Conservation (phyloP, 2,329 filamentous ascomycete genomes). For the Penicillium palitans region DNA sequence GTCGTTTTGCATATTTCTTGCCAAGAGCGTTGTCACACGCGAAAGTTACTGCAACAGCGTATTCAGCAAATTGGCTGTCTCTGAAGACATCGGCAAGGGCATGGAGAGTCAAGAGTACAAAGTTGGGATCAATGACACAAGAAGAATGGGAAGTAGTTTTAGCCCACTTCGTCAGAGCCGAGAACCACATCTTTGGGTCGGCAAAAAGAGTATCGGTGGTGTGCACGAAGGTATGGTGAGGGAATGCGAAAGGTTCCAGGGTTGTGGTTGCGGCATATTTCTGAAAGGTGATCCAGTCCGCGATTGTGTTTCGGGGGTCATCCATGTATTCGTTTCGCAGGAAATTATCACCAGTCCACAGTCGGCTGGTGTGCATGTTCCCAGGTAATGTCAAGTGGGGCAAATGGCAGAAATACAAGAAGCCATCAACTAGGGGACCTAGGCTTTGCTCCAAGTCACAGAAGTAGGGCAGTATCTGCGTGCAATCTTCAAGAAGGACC, state of each 20-base stretch:
- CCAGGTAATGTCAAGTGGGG: constrained; percentile 51
- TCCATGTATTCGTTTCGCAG: constrained; percentile 46
- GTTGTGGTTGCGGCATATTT: constrained; percentile 10
- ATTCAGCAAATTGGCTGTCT: constrained; percentile 62
- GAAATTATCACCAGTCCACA: constrained; percentile 57
- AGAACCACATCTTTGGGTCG: constrained; percentile 50
- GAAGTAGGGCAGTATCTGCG: constrained; percentile 56
- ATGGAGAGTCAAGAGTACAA: constrained; percentile 57
- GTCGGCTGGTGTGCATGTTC: constrained; percentile 30
- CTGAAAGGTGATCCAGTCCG: constrained; percentile 28
- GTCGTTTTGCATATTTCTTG: constrained; percentile 69
- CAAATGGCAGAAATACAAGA: constrained; percentile 66
- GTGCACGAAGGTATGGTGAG: constrained; percentile 39
- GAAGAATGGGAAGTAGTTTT: constrained; percentile 26
- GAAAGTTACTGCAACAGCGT: constrained; percentile 68
- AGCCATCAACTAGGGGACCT: constrained; percentile 64
- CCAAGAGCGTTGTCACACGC: constrained; percentile 55
- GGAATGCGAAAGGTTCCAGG: constrained; percentile 36
- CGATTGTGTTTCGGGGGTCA: constrained; percentile 24
- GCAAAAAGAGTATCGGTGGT: constrained; percentile 59
- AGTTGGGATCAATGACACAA: constrained; percentile 45
- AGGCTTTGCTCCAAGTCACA: constrained; percentile 33
- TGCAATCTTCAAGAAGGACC: constrained; percentile 75
- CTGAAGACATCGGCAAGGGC: constrained; percentile 53
- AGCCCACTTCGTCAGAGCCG: constrained; percentile 37